Evolutionary conservation across 768 basidiomycete genomes (phyloP), one percentile per base, ranked within the genome.

Genomic region (Crassisporium funariophilum): DNA sequence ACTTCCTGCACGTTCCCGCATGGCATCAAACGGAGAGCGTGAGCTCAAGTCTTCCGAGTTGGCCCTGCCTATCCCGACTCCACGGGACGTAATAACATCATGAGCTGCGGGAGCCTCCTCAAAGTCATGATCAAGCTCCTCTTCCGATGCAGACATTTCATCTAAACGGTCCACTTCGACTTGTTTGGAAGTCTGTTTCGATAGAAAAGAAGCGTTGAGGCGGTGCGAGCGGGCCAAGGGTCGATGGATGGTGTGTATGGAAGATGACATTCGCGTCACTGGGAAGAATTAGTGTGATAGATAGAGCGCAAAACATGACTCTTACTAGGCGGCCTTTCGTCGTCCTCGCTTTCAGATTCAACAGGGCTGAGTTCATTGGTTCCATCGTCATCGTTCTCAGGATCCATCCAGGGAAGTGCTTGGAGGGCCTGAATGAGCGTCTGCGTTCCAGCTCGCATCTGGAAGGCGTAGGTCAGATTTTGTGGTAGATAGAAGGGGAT

Each of bases 381-480:
- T 21, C 74, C 65, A 38, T 84, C 88, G 31, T 87, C 85, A 23
- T 86, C 84, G 46, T 82, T 82, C 52, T 91, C 86, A 7, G 78
- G 74, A 49, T 83, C 82, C 24, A 78, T 75, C 86, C 84, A 88
- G 15, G 91, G 91, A 33, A 92, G 73, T 2, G 89, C 91, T 58
- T 92, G 91, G 11, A 93, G 73, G 3, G 88, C 91, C 68, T 92
- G 91, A 29, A 93, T 92, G 40, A 93, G 79, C 2, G 91, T 88
- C 62, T 93, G 91, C 2, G 91, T 93, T 12, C 91, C 91, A 19
- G 84, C 81, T 31, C 88, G 84, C 83, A 93, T 87, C 91, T 93
- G 60, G 27, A 53, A 47, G 42, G 48, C 47, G 39, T 29, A 43
- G 51, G 47, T 50, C 13, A 36, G 4, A 20, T 17, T 17, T 36